Evolutionary conservation across 2,329 filamentous ascomycete genomes (phyloP), one percentile per base, ranked within the genome.

Genomic region (Alternaria panax): DNA sequence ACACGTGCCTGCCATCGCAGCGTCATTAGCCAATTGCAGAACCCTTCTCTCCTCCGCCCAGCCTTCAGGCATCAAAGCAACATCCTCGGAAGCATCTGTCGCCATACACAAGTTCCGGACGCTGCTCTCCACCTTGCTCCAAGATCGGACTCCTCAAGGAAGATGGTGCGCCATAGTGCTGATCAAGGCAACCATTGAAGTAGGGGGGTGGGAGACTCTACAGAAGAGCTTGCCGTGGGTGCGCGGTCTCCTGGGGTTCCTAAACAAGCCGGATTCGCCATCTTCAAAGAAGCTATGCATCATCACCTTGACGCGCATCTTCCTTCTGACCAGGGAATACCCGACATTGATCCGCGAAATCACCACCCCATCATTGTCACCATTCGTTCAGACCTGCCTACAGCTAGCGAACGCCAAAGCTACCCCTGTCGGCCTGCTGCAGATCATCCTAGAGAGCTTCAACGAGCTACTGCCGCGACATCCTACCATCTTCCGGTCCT

Each of bases 261-360:
- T 97, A 36, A 88, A 89, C 87, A 96, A 92, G 84, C 88, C 89
- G 9, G 92, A 96, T 70, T 88, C 92, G 3, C 77, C 86, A 7
- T 86, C 89, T 4, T 88, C 88, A 32, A 96, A 95, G 74, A 90
- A 90, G 74, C 78, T 97, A 59, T 87, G 87, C 66, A 82, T 97
- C 50, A 86, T 95, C 62, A 87, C 91, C 14, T 81, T 97, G 62
- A 91, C 91, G 20, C 89, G 91, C 71, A 93, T 97, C 67, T 97
- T 95, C 80, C 85, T 88, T 67, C 85, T 95, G 34, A 90, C 93
- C 40, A 91, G 93, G 72, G 87, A 90, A 36, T 93, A 93, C 73
- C 92, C 90, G 60, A 95, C 92, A 8, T 83, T 97, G 53, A 84
- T 94, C 43, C 86, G 94, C 68, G 93, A 97, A 75, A 92, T 97